Conservation (phyloP, 495 filamentous ascomycete species). For the Rostrohypoxylon terebratum region DNA sequence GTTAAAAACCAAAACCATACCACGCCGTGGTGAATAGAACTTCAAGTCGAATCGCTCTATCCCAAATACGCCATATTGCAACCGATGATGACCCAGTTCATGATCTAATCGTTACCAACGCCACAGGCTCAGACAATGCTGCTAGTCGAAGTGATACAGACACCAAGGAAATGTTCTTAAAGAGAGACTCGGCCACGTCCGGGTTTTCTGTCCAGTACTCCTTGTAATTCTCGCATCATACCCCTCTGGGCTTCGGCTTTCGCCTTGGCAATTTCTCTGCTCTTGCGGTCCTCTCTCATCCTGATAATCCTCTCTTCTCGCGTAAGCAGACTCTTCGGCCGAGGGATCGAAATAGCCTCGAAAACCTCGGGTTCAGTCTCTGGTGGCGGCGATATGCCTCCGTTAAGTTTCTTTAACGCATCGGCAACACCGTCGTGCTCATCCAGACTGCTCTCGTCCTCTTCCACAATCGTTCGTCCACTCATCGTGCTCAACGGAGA, state of each 20-base stretch:
- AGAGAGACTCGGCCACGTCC: slow-evolving; percentile 45
- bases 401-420: slow-evolving; percentile 79
- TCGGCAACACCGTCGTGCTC: slow-evolving; percentile 59
- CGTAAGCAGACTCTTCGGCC: slow-evolving; percentile 77
- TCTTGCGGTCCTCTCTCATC: slow-evolving; percentile 86
- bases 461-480: slow-evolving; percentile 85
- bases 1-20: slow-evolving; percentile 27
- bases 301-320: slow-evolving; percentile 89
- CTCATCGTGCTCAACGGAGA: slow-evolving; percentile 85
- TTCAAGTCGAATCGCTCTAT: slow-evolving; percentile 31
- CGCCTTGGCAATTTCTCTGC: slow-evolving; percentile 73
- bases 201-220: slow-evolving; percentile 46
- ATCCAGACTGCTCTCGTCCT: slow-evolving; percentile 72
- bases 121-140: slow-evolving; percentile 27
- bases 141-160: slow-evolving; percentile 40
- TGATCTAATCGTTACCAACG: slow-evolving; percentile 43
- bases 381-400: slow-evolving; percentile 63
- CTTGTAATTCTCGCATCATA: slow-evolving; percentile 84
- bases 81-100: slow-evolving; percentile 40
- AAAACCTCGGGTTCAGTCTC: slow-evolving; percentile 82
- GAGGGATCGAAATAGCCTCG: slow-evolving; percentile 85
- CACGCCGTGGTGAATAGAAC: slow-evolving; percentile 25
- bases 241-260: slow-evolving; percentile 81
- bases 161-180: slow-evolving; percentile 30
- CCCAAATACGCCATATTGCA: slow-evolving; percentile 38